Evolutionary conservation across 2,329 filamentous ascomycete species (phyloP).

Genomic region (Fusarium coffeatum): DNA sequence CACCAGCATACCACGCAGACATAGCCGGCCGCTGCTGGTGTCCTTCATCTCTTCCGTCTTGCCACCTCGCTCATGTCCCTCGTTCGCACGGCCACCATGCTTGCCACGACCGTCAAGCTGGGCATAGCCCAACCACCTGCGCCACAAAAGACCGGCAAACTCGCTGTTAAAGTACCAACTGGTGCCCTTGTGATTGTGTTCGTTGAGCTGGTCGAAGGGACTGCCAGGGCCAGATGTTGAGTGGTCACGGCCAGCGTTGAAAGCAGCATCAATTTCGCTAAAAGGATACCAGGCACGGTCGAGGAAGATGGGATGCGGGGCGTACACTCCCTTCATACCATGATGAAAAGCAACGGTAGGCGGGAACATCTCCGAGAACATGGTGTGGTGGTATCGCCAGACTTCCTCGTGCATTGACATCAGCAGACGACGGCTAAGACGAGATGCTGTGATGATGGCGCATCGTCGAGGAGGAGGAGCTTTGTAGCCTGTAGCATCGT

Average conservation of each 20-base stretch:
- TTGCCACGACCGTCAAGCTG: slow-evolving; percentile 63
- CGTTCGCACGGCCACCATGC: slow-evolving; percentile 61
- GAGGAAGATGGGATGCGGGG: slow-evolving; percentile 83
- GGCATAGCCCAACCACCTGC: slow-evolving; percentile 76
- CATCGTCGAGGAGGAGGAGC: slow-evolving; percentile 74
- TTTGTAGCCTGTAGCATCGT: slow-evolving; percentile 77
- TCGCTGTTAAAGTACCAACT: slow-evolving; percentile 88
- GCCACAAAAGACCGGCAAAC: slow-evolving; percentile 82
- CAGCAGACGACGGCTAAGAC: slow-evolving; percentile 74
- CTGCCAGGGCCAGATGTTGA: slow-evolving; percentile 73
- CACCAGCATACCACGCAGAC: slow-evolving; percentile 80
- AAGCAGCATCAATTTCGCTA: slow-evolving; percentile 75
- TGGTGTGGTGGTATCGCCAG: slow-evolving; percentile 73
- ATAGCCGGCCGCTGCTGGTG: slow-evolving; percentile 73
- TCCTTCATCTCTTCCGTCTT: slow-evolving; percentile 61
- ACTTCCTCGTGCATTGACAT: slow-evolving; percentile 81
- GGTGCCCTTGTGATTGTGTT: slow-evolving; percentile 84
- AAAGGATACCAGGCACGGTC: slow-evolving; percentile 79
- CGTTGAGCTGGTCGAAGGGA: slow-evolving; percentile 75
- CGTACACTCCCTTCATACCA: slow-evolving; percentile 81
- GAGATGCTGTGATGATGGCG: slow-evolving; percentile 77
- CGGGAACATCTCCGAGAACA: slow-evolving; percentile 86
- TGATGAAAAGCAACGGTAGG: slow-evolving; percentile 77
- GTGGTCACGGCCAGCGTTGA: slow-evolving; percentile 80
- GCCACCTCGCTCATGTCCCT: slow-evolving; percentile 63